Evolutionary conservation across 78 protist species (phyloP).

Genomic region (Guillardia theta): DNA sequence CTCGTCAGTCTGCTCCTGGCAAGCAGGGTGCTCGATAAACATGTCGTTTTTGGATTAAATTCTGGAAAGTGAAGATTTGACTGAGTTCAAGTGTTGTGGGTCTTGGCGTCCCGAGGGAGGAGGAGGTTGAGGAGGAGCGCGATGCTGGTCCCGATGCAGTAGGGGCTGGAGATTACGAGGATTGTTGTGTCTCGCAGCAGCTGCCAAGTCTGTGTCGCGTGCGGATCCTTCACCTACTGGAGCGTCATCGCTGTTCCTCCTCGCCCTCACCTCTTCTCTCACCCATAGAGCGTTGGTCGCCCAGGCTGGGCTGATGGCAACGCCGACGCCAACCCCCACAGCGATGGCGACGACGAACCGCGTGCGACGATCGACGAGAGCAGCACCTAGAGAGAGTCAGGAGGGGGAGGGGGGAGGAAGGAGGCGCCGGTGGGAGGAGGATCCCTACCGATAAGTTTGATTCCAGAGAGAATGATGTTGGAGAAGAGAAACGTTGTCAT

Average conservation of each 20-base stretch:
- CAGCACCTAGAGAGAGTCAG: background rate
- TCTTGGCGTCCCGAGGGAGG: background rate
- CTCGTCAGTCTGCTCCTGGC: background rate
- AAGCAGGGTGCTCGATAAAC: background rate
- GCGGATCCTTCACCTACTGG: background rate
- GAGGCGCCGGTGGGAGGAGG: background rate
- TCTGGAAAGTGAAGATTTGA: too few species aligned
- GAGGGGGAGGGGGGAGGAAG: background rate
- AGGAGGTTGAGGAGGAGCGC: background rate
- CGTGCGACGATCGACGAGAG: background rate
- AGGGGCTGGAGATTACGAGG: slow-evolving; percentile 25
- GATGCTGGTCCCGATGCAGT: slow-evolving; percentile 35
- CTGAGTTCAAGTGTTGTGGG: too few species aligned
- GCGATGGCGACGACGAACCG: slow-evolving; percentile 7
- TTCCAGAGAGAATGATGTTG: background rate
- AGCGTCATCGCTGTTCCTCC: background rate
- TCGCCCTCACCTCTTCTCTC: background rate
- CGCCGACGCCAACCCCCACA: slow-evolving; percentile 24
- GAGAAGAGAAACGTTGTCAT: background rate
- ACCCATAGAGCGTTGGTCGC: background rate
- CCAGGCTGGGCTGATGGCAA: background rate
- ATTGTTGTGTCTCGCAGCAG: background rate
- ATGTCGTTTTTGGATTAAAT: too few species aligned
- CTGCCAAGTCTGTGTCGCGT: background rate
- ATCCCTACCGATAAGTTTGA: background rate